phyloP scores from a whole-genome alignment of 1,284 basidiomycete genomes.

The Austropuccinia psidii region DNA sequence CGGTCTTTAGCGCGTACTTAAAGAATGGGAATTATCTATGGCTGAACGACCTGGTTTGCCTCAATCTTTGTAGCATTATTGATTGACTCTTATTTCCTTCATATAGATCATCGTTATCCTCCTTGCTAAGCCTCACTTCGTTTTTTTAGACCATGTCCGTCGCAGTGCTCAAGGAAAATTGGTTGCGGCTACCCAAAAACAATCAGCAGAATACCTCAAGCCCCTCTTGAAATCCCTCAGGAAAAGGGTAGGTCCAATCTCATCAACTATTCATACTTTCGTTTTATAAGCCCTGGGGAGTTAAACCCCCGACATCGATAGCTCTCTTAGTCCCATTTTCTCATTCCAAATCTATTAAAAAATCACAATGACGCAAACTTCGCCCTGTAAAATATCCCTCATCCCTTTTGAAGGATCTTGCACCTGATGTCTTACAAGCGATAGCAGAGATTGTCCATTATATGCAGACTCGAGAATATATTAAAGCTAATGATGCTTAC shows the following conservation, averaged over 20 bases:
- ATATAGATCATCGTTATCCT: background rate
- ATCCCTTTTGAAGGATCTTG: constrained; percentile 58
- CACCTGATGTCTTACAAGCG: constrained; percentile 73
- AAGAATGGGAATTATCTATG: constrained; percentile 94
- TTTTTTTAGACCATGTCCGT: constrained; percentile 57
- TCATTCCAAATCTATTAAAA: background rate
- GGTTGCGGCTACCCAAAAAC: constrained; percentile 87
- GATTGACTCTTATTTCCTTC: background rate
- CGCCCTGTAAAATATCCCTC: constrained; percentile 6
- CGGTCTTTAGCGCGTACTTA: constrained; percentile 59
- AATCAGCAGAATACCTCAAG: constrained; percentile 92
- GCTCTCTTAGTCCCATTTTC: too few relatives aligned
- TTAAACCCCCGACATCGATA: background rate
- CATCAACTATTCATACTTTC: background rate
- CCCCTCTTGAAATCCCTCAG: constrained; percentile 86
- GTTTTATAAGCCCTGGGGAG: background rate
- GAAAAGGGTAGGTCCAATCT: constrained; percentile 62
- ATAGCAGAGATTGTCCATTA: constrained; percentile 92
- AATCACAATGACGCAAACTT: background rate
- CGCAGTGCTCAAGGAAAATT: constrained; percentile 82
- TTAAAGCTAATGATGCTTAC: constrained; percentile 92
- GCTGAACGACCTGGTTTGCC: constrained; percentile 72
- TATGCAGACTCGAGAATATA: constrained; percentile 91
- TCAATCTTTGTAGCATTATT: background rate
- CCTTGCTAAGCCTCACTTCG: background rate